Conservation (phyloP, 2,329 filamentous ascomycete genomes). For the Colletotrichum tanaceti region DNA sequence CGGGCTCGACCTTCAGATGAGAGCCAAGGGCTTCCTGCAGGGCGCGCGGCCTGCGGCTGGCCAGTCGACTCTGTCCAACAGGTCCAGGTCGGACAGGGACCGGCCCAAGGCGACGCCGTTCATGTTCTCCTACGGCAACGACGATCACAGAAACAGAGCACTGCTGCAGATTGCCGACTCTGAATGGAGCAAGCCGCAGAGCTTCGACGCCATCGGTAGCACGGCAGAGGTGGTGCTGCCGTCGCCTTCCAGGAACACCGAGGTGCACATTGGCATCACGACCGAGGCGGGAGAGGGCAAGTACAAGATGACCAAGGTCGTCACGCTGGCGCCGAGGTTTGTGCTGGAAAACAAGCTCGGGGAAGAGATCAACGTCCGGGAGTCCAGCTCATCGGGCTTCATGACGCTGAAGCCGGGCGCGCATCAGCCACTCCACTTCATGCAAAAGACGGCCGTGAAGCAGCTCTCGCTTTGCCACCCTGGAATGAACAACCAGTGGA, state of each 20-base stretch:
- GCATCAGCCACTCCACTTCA: slow-evolving; percentile 87
- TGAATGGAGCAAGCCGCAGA: slow-evolving; percentile 96
- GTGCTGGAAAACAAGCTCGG: slow-evolving; percentile 92
- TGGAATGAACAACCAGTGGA: slow-evolving; percentile 96
- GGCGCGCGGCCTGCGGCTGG: slow-evolving; percentile 86
- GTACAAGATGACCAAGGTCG: slow-evolving; percentile 96
- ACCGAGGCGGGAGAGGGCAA: slow-evolving; percentile 94
- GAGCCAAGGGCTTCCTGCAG: slow-evolving; percentile 89
- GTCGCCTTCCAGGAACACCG: slow-evolving; percentile 75
- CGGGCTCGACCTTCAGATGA: slow-evolving; percentile 86
- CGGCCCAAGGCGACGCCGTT: slow-evolving; percentile 84
- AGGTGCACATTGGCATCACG: slow-evolving; percentile 91
- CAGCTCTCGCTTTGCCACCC: slow-evolving; percentile 94
- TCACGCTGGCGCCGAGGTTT: slow-evolving; percentile 92
- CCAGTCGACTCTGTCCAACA: slow-evolving; percentile 68
- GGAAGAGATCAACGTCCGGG: slow-evolving; percentile 89
- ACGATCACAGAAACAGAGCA: slow-evolving; percentile 92
- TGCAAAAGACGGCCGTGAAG: slow-evolving; percentile 84
- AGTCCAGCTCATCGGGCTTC: slow-evolving; percentile 89
- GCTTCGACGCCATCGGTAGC: slow-evolving; percentile 97
- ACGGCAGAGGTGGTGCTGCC: slow-evolving; percentile 88
- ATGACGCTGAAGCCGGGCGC: slow-evolving; percentile 82
- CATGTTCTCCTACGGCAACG: slow-evolving; percentile 93
- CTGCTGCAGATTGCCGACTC: slow-evolving; percentile 90
- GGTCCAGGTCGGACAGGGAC: slow-evolving; percentile 60